These are phyloP conservation scores for Melocanna baccifera DNA, from an alignment of 176 grass and related monocot genomes.

Conservation along the genomic window DNA sequence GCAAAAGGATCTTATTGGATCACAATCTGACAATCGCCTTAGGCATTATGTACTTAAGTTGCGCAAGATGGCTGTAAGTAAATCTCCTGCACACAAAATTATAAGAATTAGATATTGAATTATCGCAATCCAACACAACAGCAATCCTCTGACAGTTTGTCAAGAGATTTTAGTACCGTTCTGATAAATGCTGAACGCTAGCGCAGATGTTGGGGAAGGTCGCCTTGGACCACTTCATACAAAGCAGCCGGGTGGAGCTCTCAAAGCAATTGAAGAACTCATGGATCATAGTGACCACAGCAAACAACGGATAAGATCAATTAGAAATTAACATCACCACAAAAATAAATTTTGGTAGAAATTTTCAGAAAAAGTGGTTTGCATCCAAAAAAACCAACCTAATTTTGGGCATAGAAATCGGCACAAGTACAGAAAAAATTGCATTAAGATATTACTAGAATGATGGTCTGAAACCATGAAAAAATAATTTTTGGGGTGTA, in stretches of 20 bases:
- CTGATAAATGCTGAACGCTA: slow-evolving; percentile 61
- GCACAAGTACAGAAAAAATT: not conserved
- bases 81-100: slow-evolving; percentile 57
- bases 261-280: slow-evolving; percentile 85
- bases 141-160: not conserved
- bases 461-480: not conserved
- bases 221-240: slow-evolving; percentile 59
- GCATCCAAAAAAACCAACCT: not conserved
- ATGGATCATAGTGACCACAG: slow-evolving; percentile 30
- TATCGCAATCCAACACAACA: not conserved
- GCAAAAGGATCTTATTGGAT: slow-evolving; percentile 78
- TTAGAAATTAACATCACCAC: not conserved
- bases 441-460: not conserved
- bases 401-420: not conserved
- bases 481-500: not conserved
- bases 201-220: slow-evolving; percentile 67
- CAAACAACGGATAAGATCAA: too few relatives aligned
- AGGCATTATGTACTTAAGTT: slow-evolving; percentile 74
- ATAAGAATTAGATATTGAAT: not conserved
- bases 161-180: slow-evolving; percentile 35
- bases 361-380: not conserved
- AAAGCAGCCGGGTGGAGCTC: slow-evolving; percentile 68
- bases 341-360: not conserved
- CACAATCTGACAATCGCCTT: slow-evolving; percentile 56
- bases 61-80: slow-evolving; percentile 68